Percentiles rank a stretch among this genome's conserved stretches.
Evolutionary conservation across 108 stramenopile species (phyloP).

Genomic region (Nitzschia sp.): DNA sequence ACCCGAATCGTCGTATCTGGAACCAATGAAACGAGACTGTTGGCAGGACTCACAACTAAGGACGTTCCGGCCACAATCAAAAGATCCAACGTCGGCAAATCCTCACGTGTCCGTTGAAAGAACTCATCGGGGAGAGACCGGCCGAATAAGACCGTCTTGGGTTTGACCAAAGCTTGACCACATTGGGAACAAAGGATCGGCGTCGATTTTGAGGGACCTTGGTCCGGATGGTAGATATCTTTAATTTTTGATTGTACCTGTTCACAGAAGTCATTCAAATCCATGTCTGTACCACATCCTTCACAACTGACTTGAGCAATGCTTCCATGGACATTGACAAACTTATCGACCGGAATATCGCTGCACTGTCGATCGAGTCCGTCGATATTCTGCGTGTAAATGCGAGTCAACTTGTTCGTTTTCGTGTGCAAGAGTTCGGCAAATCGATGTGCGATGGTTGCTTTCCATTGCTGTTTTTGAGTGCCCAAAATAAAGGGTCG

Average conservation of each 20-base stretch:
- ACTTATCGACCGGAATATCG: constrained; percentile 38
- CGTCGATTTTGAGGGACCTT: constrained; percentile 2
- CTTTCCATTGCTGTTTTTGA: constrained; percentile 54
- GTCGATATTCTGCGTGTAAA: constrained; percentile 89
- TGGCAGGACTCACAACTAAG: constrained; percentile 72
- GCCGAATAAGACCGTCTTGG: constrained; percentile 79
- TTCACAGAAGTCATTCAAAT: constrained; percentile 44
- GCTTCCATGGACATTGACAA: constrained; percentile 73
- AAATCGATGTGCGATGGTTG: constrained; percentile 72
- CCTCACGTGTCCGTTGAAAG: constrained; percentile 46
- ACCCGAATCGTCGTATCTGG: constrained; percentile 46
- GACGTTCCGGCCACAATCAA: constrained; percentile 76
- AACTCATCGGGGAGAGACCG: constrained; percentile 59
- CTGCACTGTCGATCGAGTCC: constrained; percentile 67
- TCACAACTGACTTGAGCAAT: constrained; percentile 67
- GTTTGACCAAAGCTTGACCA: constrained; percentile 59
- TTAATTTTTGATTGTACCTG: constrained; percentile 54
- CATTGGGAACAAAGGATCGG: constrained; percentile 58
- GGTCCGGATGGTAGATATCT: constrained; percentile 58
- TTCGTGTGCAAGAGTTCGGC: constrained; percentile 49
- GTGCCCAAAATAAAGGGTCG: constrained; percentile 80
- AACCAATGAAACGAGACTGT: constrained; percentile 51
- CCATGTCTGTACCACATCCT: constrained; percentile 48
- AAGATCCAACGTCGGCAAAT: constrained; percentile 57
- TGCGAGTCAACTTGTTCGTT: constrained; percentile 59